A percentile compares a stretch with the other conserved stretches of the same genome.
phyloP scores from a whole-genome alignment of 2,329 filamentous ascomycete species.

The Aspergillus fijiensis region DNA sequence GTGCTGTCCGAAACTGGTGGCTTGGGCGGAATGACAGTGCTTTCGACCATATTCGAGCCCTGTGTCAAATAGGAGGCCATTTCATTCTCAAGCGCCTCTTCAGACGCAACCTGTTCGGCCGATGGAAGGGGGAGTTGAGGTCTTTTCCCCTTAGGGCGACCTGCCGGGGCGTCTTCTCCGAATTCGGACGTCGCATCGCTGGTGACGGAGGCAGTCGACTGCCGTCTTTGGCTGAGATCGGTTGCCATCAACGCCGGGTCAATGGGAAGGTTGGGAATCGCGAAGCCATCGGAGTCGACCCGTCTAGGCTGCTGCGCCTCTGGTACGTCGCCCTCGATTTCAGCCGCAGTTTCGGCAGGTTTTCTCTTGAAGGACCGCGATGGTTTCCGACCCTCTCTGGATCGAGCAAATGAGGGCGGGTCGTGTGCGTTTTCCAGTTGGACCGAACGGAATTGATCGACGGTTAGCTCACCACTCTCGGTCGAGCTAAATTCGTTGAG shows the following conservation, averaged over 20 bases:
- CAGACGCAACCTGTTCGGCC: slow-evolving; percentile 60
- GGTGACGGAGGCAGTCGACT: slow-evolving; percentile 22
- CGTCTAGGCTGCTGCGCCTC: slow-evolving; percentile 41
- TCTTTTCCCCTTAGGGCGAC: slow-evolving; percentile 33
- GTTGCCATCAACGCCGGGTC: slow-evolving; percentile 42
- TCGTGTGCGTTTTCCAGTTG: slow-evolving; percentile 68
- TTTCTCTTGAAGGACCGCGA: slow-evolving; percentile 38
- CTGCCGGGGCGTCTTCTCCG: slow-evolving; percentile 18
- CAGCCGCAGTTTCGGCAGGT: slow-evolving; percentile 38
- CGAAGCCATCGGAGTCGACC: slow-evolving; percentile 67
- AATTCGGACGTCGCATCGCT: slow-evolving; percentile 25
- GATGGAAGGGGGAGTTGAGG: slow-evolving; percentile 52
- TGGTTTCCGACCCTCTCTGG: slow-evolving; percentile 59
- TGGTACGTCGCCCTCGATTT: slow-evolving; percentile 48
- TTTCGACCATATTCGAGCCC: slow-evolving; percentile 39
- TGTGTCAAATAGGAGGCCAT: slow-evolving; percentile 65
- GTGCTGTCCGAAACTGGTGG: slow-evolving; percentile 53
- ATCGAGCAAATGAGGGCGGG: slow-evolving; percentile 71
- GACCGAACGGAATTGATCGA: slow-evolving; percentile 71
- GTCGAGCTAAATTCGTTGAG: slow-evolving; percentile 89
- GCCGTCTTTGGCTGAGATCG: slow-evolving; percentile 20
- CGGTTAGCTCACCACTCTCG: slow-evolving; percentile 77
- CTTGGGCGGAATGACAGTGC: slow-evolving; percentile 16
- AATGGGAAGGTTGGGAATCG: slow-evolving; percentile 56
- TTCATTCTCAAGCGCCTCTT: slow-evolving; percentile 63